Conservation (phyloP, 495 filamentous ascomycete species). For the Xylaria flabelliformis region DNA sequence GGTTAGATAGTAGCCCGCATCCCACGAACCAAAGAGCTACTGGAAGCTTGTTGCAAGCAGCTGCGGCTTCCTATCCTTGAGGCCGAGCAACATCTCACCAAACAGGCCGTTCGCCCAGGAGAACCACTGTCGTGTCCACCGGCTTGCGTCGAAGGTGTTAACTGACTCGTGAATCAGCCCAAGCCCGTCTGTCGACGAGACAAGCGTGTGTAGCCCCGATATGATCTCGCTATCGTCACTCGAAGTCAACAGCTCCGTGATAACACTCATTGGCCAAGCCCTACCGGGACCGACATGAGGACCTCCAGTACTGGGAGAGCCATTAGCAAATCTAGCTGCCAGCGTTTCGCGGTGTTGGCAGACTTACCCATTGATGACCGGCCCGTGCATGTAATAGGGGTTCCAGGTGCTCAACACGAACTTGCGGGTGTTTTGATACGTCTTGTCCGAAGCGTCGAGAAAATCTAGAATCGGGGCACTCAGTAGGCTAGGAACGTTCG, state of each 20-base stretch:
- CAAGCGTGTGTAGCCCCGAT: constrained; percentile 54
- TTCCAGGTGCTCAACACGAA: constrained; percentile 62
- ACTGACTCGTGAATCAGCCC: constrained; percentile 50
- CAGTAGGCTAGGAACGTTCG: constrained; percentile 67
- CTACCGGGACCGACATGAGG: constrained; percentile 58
- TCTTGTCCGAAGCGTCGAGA: constrained; percentile 50
- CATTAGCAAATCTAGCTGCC: constrained; percentile 22
- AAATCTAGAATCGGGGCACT: constrained; percentile 62
- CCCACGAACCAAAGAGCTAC: constrained; percentile 20
- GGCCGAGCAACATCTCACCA: constrained; percentile 61
- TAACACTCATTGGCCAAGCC: constrained; percentile 65
- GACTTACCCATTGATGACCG: constrained; percentile 60
- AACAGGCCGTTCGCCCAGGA: constrained; percentile 67
- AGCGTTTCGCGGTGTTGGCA: constrained; percentile 30
- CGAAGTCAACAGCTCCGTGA: constrained; percentile 63
- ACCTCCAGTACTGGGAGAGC: constrained; percentile 62
- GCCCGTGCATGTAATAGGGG: constrained; percentile 66
- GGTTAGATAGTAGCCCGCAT: neutral
- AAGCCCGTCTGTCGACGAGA: constrained; percentile 61
- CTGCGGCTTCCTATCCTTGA: constrained; percentile 56
- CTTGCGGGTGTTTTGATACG: constrained; percentile 62
- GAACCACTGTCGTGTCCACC: constrained; percentile 63
- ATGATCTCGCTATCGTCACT: constrained; percentile 60
- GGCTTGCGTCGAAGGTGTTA: constrained; percentile 37
- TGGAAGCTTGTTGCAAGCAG: constrained; percentile 47